Evolutionary conservation across 1,139 yeast genomes (phyloP).

Genomic region (Pichia cactophila): DNA sequence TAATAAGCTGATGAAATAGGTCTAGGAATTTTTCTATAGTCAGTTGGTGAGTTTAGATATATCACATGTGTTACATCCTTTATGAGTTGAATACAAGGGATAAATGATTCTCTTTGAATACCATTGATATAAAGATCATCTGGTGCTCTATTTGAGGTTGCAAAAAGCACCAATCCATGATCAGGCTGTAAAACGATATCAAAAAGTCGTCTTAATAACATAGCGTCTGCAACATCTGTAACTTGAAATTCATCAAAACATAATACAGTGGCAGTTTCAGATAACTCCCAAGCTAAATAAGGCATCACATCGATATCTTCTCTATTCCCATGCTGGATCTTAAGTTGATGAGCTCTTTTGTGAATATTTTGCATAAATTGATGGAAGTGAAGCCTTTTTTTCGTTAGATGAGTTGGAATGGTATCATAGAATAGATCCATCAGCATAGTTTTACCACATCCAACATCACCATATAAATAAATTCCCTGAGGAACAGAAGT

Average conservation of each 20-base stretch:
- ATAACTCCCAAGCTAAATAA: conserved; percentile 73
- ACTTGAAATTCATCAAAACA: conserved; percentile 97
- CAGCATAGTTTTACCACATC: conserved; percentile 96
- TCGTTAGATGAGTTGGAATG: conserved; percentile 67
- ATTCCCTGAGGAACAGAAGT: conserved; percentile 58
- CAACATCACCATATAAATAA: conserved; percentile 93
- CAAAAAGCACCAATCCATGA: conserved; percentile 80
- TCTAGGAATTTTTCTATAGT: conserved; percentile 80
- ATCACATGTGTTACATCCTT: conserved; percentile 70
- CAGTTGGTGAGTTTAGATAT: conserved; percentile 82
- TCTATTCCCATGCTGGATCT: conserved; percentile 47
- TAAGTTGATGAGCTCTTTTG: conserved; percentile 74
- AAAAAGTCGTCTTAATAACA: conserved; percentile 75
- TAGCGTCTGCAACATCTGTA: conserved; percentile 97
- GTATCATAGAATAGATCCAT: conserved; percentile 92
- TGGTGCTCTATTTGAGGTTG: conserved; percentile 93
- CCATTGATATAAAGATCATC: conserved; percentile 90
- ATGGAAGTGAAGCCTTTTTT: conserved; percentile 83
- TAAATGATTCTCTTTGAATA: conserved; percentile 80
- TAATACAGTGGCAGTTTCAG: conserved; percentile 64
- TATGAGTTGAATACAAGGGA: conserved; percentile 82
- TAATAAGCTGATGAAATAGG: conserved; percentile 79
- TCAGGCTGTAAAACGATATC: conserved; percentile 53
- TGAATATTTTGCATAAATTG: conserved; percentile 95
- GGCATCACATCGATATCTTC: conserved; percentile 79